phyloP scores from a whole-genome alignment of 257 asterid genomes.

The Lantana camara region DNA sequence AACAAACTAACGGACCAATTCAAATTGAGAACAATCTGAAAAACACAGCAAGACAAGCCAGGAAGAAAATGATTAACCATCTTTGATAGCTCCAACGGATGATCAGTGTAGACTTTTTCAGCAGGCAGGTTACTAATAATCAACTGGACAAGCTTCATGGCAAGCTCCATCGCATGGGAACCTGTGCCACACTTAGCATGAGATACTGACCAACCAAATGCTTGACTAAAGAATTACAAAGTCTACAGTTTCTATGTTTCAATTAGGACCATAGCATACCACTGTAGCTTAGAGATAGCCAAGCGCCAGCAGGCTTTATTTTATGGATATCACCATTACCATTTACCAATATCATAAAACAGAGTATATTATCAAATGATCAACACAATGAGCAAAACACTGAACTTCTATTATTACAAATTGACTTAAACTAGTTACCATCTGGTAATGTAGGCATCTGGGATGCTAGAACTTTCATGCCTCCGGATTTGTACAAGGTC shows the following conservation, averaged over 20 bases:
- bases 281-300: slow-evolving; percentile 1
- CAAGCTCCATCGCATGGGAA: slow-evolving; percentile 62
- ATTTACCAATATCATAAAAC: slow-evolving; percentile 15
- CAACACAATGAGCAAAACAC: neutral
- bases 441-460: slow-evolving; percentile 62
- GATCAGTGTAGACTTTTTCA: slow-evolving; percentile 47
- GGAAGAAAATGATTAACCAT: slow-evolving; percentile 47
- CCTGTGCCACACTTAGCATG: slow-evolving; percentile 44
- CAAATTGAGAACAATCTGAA: slow-evolving; percentile 9
- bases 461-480: slow-evolving; percentile 59
- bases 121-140: slow-evolving; percentile 66
- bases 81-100: slow-evolving; percentile 62
- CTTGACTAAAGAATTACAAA: neutral
- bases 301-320: neutral
- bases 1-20: slow-evolving; percentile 27
- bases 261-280: slow-evolving; percentile 1
- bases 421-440: slow-evolving; percentile 46
- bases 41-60: slow-evolving; percentile 9
- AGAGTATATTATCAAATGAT: neutral
- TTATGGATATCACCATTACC: neutral
- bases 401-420: neutral
- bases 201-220: slow-evolving; percentile 16
- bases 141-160: slow-evolving; percentile 69
- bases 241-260: neutral
- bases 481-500: slow-evolving; percentile 62